Percentiles rank a stretch among this genome's conserved stretches.
Evolutionary conservation across 768 basidiomycete genomes (phyloP).

Genomic region (Termitomyces sp.): DNA sequence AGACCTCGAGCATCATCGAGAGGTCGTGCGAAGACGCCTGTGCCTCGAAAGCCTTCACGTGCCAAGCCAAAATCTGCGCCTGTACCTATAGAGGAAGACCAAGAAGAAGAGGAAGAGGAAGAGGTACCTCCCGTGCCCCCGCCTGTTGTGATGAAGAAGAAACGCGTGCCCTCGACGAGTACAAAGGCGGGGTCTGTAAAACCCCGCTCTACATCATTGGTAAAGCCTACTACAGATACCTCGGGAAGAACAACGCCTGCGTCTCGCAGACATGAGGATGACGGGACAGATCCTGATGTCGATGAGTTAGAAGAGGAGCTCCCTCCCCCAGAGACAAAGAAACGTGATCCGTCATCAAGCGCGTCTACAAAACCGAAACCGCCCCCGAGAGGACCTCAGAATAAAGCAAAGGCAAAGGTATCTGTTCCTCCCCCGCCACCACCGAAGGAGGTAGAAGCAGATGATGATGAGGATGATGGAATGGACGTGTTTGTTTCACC

Average conservation of each 20-base stretch:
- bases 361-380: neutral
- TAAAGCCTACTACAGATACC: neutral
- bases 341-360: neutral
- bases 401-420: neutral
- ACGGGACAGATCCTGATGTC: neutral
- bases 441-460: neutral
- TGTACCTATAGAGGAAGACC: slow-evolving; percentile 10
- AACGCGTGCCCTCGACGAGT: neutral
- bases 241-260: slow-evolving; percentile 9
- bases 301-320: slow-evolving; percentile 1
- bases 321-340: neutral
- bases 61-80: slow-evolving; percentile 18
- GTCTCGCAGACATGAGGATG: neutral
- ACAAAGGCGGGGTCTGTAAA: neutral
- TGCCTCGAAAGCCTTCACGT: slow-evolving; percentile 15
- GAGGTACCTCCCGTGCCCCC: slow-evolving; percentile 9
- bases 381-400: no score
- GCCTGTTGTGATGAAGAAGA: neutral
- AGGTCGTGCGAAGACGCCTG: slow-evolving; percentile 9
- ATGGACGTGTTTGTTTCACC: slow-evolving; percentile 1
- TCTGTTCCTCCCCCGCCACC: neutral
- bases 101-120: slow-evolving; percentile 23
- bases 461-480: neutral
- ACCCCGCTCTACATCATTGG: neutral
- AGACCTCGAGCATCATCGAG: slow-evolving; percentile 8